Conservation (phyloP, 2,329 filamentous ascomycete species). For the Sporothrix globosa region DNA sequence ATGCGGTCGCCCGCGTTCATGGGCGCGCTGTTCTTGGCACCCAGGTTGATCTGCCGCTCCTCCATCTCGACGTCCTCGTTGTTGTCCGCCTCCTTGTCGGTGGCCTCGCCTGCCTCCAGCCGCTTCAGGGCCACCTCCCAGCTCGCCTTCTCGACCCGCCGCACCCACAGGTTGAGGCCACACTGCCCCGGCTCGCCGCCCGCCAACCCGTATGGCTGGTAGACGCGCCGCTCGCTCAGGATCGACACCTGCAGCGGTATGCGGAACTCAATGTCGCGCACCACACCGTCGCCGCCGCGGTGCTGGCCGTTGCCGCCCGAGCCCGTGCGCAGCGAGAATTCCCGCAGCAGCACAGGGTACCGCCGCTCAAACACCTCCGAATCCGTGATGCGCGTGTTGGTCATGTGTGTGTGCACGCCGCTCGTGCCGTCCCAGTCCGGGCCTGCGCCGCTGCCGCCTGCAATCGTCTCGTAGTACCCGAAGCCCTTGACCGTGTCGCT, state of each 20-base stretch:
- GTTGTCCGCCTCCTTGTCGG: constrained; percentile 34
- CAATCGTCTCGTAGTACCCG: constrained; percentile 86
- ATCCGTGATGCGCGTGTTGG: constrained; percentile 82
- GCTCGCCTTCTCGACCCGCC: constrained; percentile 65
- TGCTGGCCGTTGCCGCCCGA: constrained; percentile 69
- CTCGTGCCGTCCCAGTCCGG: constrained; percentile 72
- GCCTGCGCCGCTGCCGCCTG: constrained; percentile 74
- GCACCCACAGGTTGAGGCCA: constrained; percentile 86
- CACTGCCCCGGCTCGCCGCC: constrained; percentile 79
- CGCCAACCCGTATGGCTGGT: constrained; percentile 78
- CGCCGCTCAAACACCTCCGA: constrained; percentile 76
- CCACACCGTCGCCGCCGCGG: constrained; percentile 73
- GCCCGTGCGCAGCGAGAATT: constrained; percentile 67
- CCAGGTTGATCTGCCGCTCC: constrained; percentile 69
- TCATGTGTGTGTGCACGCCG: constrained; percentile 84
- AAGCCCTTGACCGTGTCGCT: constrained; percentile 70
- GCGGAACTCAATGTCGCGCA: constrained; percentile 80
- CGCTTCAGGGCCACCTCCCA: constrained; percentile 51
- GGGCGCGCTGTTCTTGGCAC: constrained; percentile 76
- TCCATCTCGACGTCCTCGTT: constrained; percentile 51
- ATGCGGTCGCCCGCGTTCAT: constrained; percentile 79
- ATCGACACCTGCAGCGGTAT: constrained; percentile 79
- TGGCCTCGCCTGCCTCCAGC: constrained; percentile 41
- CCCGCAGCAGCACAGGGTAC: constrained; percentile 72
- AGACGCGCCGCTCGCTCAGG: constrained; percentile 74